Percentiles rank a stretch among this genome's conserved stretches.
phyloP scores from a whole-genome alignment of 768 basidiomycete genomes.

The Neoboletus brunneissimus region DNA sequence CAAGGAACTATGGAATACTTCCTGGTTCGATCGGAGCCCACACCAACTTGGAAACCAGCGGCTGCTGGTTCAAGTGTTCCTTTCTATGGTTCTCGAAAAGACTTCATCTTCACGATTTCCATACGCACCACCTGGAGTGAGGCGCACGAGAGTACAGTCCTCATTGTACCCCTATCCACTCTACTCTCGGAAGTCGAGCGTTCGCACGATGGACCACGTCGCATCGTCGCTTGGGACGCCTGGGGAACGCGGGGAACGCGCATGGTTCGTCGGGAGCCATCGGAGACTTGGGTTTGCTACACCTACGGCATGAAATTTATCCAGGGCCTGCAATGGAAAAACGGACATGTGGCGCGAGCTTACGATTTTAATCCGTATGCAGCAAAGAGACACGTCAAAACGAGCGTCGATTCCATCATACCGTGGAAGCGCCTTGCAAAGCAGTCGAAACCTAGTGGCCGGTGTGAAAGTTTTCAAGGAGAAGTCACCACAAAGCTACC shows the following conservation, averaged over 20 bases:
- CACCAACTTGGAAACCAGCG: slow-evolving; percentile 26
- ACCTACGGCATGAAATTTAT: slow-evolving; percentile 36
- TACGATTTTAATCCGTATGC: slow-evolving; percentile 36
- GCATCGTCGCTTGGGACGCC: slow-evolving; percentile 23
- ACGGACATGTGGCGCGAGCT: slow-evolving; percentile 18
- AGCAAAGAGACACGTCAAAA: slow-evolving; percentile 13
- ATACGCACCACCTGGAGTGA: slow-evolving; percentile 14
- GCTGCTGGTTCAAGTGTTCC: slow-evolving; percentile 12
- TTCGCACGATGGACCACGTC: slow-evolving; percentile 3
- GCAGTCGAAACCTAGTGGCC: slow-evolving; percentile 5
- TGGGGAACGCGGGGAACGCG: slow-evolving; percentile 35
- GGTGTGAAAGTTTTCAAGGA: slow-evolving; percentile 17
- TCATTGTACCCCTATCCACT: slow-evolving; percentile 34
- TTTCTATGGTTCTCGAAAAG: slow-evolving; percentile 22
- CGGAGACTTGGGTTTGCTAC: slow-evolving; percentile 36
- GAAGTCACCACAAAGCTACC: slow-evolving; percentile 29
- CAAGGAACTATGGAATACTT: slow-evolving; percentile 16
- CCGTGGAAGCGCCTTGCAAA: slow-evolving; percentile 20
- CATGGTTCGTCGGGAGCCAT: slow-evolving; percentile 27
- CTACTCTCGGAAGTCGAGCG: slow-evolving; percentile 24
- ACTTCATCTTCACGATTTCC: slow-evolving; percentile 35
- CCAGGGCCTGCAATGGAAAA: slow-evolving; percentile 23
- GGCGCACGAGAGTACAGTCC: slow-evolving; percentile 15
- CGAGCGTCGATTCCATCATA: slow-evolving; percentile 4
- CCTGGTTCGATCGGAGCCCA: slow-evolving; percentile 34